These are phyloP conservation scores for Sporothrix protearum DNA, from an alignment of 2,329 filamentous ascomycete species.

Conservation along the genomic window DNA sequence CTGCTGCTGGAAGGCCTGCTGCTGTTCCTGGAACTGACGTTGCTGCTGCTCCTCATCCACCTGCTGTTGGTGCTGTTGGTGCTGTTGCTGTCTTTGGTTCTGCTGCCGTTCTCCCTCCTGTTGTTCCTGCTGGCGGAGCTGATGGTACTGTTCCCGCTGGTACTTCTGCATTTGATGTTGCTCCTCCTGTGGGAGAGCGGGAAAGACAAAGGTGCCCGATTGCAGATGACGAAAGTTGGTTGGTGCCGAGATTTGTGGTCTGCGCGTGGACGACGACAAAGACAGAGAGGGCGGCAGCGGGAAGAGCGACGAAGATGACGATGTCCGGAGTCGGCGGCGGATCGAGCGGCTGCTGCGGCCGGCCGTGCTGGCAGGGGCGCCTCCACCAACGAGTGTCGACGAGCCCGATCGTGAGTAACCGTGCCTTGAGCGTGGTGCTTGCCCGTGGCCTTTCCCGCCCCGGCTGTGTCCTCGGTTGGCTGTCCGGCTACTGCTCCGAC, in stretches of 20 bases:
- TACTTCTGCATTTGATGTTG: conserved; percentile 4
- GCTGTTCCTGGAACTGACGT: conserved; percentile 29
- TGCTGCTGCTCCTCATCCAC: conserved; percentile 8
- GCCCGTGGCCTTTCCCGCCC: not conserved
- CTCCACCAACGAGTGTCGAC: conserved; percentile 32
- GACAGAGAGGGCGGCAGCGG: conserved; percentile 27
- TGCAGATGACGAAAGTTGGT: conserved; percentile 59
- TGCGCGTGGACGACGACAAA: conserved; percentile 33
- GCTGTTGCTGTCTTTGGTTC: not conserved
- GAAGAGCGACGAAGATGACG: conserved; percentile 36
- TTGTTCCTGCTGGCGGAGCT: not conserved
- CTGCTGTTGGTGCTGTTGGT: conserved; percentile 8
- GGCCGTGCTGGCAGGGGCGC: not conserved
- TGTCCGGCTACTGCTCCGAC: not conserved
- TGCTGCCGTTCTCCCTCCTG: not conserved
- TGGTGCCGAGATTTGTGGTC: conserved; percentile 56
- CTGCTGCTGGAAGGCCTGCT: conserved; percentile 15
- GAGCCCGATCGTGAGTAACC: conserved; percentile 29
- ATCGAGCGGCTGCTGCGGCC: conserved; percentile 42
- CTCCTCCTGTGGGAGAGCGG: conserved; percentile 14
- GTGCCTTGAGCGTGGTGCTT: not conserved
- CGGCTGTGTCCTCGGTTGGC: not conserved
- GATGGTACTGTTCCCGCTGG: conserved; percentile 8
- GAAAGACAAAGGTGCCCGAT: conserved; percentile 33
- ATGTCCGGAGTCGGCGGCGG: conserved; percentile 43